phyloP scores from a whole-genome alignment of 2,329 filamentous ascomycete genomes.

The Apiospora phragmitis region DNA sequence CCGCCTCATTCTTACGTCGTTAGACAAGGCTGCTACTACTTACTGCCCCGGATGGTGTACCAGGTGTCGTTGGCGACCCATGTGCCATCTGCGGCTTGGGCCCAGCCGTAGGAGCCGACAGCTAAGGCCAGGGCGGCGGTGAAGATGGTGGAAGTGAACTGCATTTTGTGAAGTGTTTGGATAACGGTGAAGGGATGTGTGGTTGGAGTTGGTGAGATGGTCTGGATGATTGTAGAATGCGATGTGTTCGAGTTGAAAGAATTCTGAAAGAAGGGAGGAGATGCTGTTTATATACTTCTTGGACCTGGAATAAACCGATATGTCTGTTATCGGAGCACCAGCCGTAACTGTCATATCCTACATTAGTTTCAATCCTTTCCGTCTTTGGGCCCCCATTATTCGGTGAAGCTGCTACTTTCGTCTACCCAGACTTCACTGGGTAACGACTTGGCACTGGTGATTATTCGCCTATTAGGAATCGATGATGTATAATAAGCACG shows the following conservation, averaged over 20 bases:
- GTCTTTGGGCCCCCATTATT: neutral
- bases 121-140: slow-evolving; percentile 8
- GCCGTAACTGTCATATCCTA: too few species aligned
- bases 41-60: slow-evolving; percentile 6
- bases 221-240: neutral
- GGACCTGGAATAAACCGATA: neutral
- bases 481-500: neutral
- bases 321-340: neutral
- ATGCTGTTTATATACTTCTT: neutral
- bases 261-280: neutral
- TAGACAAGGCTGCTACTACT: too few species aligned
- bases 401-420: neutral
- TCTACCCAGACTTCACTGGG: neutral
- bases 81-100: neutral
- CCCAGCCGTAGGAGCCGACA: neutral
- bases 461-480: neutral
- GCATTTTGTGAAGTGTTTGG: neutral
- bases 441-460: neutral
- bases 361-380: neutral
- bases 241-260: neutral
- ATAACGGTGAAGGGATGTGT: neutral
- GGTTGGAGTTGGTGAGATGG: neutral
- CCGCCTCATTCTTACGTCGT: too few species aligned
- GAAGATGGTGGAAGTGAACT: neutral
- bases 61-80: slow-evolving; percentile 12